These are phyloP conservation scores for Acacia confusa DNA, from an alignment of 306 rosid genomes.

Conservation along the genomic window DNA sequence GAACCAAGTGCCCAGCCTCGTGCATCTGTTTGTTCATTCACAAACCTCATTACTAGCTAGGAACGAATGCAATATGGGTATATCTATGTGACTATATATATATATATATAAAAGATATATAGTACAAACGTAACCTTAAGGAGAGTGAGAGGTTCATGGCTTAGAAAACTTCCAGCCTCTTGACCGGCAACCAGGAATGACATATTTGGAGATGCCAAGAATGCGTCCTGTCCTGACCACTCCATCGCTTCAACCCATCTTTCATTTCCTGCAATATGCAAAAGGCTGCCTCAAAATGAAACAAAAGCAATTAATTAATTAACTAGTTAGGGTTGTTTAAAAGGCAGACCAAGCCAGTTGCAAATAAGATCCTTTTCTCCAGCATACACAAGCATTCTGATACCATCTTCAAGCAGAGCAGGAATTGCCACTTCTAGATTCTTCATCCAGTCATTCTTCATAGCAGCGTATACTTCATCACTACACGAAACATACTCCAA, in stretches of 20 bases:
- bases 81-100: not conserved
- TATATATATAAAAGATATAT: not conserved
- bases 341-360: conserved; percentile 79
- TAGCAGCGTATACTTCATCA: conserved; percentile 27
- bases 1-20: conserved; percentile 91
- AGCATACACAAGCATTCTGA: conserved; percentile 83
- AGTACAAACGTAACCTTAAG: conserved; percentile 58
- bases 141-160: conserved; percentile 80
- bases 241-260: conserved; percentile 89
- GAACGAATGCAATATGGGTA: not conserved
- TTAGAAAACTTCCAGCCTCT: conserved; percentile 74
- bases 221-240: conserved; percentile 83
- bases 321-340: not conserved
- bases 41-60: not conserved
- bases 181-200: conserved; percentile 65
- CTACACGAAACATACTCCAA: conserved; percentile 62
- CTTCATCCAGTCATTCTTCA: conserved; percentile 76
- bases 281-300: too few relatives aligned
- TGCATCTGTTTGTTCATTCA: conserved; percentile 48
- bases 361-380: conserved; percentile 94
- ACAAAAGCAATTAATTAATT: not conserved
- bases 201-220: conserved; percentile 42
- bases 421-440: conserved; percentile 94
- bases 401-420: conserved; percentile 83
- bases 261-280: conserved; percentile 63